Evolutionary conservation across 352 stramenopile genomes (phyloP).

Genomic region (Phytophthora pini): DNA sequence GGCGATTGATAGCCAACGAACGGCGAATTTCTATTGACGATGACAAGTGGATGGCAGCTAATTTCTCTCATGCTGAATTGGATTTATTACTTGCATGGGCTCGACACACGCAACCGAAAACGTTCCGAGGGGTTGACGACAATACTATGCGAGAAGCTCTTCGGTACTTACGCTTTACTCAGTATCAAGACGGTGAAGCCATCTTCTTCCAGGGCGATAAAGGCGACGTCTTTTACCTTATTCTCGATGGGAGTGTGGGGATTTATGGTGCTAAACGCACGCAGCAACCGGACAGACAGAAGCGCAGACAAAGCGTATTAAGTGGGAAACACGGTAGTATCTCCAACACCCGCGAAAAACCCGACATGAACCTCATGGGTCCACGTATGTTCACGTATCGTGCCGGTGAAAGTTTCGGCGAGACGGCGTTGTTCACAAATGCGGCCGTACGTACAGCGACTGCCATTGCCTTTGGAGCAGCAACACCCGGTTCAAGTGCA

Average conservation of each 20-base stretch:
- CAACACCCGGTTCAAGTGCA: slow-evolving; percentile 4
- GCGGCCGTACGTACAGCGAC: slow-evolving; percentile 61
- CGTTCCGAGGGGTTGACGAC: slow-evolving; percentile 49
- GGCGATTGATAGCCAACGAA: slow-evolving; percentile 19
- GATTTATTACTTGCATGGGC: slow-evolving; percentile 55
- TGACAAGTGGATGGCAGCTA: slow-evolving; percentile 20
- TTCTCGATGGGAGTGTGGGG: slow-evolving; percentile 56
- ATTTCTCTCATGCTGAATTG: slow-evolving; percentile 37
- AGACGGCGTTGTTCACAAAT: slow-evolving; percentile 62
- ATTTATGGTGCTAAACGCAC: slow-evolving; percentile 58
- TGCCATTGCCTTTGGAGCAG: slow-evolving; percentile 44
- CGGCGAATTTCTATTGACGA: slow-evolving; percentile 1
- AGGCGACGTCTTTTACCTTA: slow-evolving; percentile 61
- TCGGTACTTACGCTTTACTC: slow-evolving; percentile 44
- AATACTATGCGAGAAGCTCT: slow-evolving; percentile 48
- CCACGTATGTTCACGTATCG: slow-evolving; percentile 59
- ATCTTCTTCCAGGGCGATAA: slow-evolving; percentile 68
- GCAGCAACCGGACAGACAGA: slow-evolving; percentile 21
- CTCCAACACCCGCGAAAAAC: slow-evolving; percentile 16
- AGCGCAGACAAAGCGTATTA: slow-evolving; percentile 24
- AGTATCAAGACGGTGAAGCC: slow-evolving; percentile 52
- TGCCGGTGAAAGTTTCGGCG: slow-evolving; percentile 54
- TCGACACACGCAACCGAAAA: slow-evolving; percentile 49
- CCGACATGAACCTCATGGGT: slow-evolving; percentile 36
- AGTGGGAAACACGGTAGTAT: slow-evolving; percentile 3